These are phyloP conservation scores for Primulina tabacum DNA, from an alignment of 257 asterid species.

Conservation along the genomic window DNA sequence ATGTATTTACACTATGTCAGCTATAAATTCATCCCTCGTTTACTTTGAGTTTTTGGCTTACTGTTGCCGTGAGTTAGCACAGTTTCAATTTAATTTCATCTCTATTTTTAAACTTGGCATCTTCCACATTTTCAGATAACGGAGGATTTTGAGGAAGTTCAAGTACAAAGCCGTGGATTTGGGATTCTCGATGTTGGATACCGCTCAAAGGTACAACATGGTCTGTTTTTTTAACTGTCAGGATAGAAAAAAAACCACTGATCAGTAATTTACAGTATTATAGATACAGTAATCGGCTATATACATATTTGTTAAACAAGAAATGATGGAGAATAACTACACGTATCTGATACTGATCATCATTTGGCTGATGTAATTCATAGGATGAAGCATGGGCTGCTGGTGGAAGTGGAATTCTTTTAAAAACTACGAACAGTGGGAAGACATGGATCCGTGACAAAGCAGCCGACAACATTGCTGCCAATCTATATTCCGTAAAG, in stretches of 20 bases:
- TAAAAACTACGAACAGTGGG: conserved; percentile 86
- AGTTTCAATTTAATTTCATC: not conserved
- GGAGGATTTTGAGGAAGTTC: conserved; percentile 74
- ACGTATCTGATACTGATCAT: conserved; percentile 7
- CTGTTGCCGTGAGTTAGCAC: not conserved
- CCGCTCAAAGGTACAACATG: conserved; percentile 59
- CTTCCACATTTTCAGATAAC: conserved; percentile 42
- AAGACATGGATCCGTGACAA: conserved; percentile 89
- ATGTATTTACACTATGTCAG: not conserved
- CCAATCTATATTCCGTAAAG: conserved; percentile 94
- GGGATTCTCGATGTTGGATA: conserved; percentile 90
- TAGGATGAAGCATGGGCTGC: conserved; percentile 99
- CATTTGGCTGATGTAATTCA: conserved; percentile 16
- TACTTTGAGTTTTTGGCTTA: not conserved
- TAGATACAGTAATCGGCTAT: not conserved
- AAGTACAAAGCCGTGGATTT: conserved; percentile 82
- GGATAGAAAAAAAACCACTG: conserved; percentile 8
- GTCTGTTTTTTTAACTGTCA: conserved; percentile 3
- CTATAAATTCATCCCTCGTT: not conserved
- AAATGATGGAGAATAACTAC: not conserved
- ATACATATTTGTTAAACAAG: too few species aligned
- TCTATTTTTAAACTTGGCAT: conserved; percentile 4
- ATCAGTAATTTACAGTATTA: not conserved
- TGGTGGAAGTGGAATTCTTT: conserved; percentile 91
- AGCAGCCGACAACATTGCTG: conserved; percentile 96